Evolutionary conservation across 495 filamentous ascomycete genomes (phyloP).

Genomic region (Jackrogersella multiformis): DNA sequence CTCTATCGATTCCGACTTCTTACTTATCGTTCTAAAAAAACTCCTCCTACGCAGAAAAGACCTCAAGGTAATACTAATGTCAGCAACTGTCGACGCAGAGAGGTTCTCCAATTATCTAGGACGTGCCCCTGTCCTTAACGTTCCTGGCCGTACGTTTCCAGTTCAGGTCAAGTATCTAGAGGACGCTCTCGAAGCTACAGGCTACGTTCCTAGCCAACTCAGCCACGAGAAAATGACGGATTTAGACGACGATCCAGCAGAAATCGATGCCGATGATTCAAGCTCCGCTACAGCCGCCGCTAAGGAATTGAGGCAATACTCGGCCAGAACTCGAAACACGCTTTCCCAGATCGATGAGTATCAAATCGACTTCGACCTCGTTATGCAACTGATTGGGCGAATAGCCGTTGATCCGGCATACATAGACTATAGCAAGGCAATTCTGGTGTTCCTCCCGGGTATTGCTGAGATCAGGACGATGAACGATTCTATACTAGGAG

Average conservation of each 20-base stretch:
- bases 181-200: constrained; percentile 86
- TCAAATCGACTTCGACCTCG: constrained; percentile 83
- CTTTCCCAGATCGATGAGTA: constrained; percentile 84
- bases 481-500: constrained; percentile 79
- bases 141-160: constrained; percentile 93
- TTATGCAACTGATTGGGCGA: constrained; percentile 74
- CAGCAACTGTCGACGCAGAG: constrained; percentile 91
- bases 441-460: constrained; percentile 93
- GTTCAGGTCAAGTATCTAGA: constrained; percentile 88
- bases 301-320: constrained; percentile 73
- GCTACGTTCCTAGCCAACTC: constrained; percentile 68
- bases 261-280: constrained; percentile 55
- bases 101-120: constrained; percentile 88
- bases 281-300: constrained; percentile 60
- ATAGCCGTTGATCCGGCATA: constrained; percentile 74
- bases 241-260: constrained; percentile 64
- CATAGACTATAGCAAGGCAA: constrained; percentile 81
- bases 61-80: constrained; percentile 89
- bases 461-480: constrained; percentile 90
- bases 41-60: constrained; percentile 75
- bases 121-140: constrained; percentile 83
- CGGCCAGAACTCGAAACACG: constrained; percentile 73
- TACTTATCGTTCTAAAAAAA: constrained; percentile 87
- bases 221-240: constrained; percentile 57
- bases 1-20: constrained; percentile 94